A percentile compares a stretch with the other conserved stretches of the same genome.
Evolutionary conservation across 768 basidiomycete species (phyloP).

Genomic region (Gymnopilus junonius): DNA sequence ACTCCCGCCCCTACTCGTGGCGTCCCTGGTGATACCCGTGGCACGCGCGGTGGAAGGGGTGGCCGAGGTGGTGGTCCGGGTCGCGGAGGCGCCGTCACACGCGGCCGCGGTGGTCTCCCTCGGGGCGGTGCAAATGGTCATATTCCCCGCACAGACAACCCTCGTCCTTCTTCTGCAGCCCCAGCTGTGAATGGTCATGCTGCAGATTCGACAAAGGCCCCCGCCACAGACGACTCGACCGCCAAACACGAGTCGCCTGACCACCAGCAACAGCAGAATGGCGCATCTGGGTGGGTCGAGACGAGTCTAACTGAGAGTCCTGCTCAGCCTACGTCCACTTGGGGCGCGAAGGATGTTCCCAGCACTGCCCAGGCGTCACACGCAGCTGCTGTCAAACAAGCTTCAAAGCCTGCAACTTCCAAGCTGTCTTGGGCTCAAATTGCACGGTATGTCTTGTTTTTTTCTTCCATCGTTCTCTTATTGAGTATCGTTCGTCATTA

Average conservation of each 20-base stretch:
- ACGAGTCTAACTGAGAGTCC: slow-evolving; percentile 36
- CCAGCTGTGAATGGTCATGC: slow-evolving; percentile 27
- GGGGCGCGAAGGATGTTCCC: slow-evolving; percentile 39
- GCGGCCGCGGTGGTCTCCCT: slow-evolving; percentile 54
- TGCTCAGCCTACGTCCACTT: slow-evolving; percentile 30
- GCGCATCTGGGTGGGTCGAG: slow-evolving; percentile 36
- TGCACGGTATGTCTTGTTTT: slow-evolving; percentile 59
- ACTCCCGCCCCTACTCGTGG: slow-evolving; percentile 45
- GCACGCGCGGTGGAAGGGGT: slow-evolving; percentile 62
- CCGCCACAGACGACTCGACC: slow-evolving; percentile 28
- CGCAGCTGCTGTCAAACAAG: slow-evolving; percentile 34
- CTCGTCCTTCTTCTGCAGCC: slow-evolving; percentile 16
- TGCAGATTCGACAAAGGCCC: slow-evolving; percentile 20
- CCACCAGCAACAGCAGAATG: slow-evolving; percentile 38
- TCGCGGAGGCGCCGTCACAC: slow-evolving; percentile 52
- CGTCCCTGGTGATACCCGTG: slow-evolving; percentile 57
- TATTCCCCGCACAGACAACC: slow-evolving; percentile 33
- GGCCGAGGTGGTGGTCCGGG: slow-evolving; percentile 61
- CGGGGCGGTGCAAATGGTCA: slow-evolving; percentile 49
- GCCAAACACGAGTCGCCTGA: slow-evolving; percentile 28
- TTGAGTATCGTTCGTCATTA: slow-evolving; percentile 28
- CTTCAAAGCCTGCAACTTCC: slow-evolving; percentile 68
- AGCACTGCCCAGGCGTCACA: slow-evolving; percentile 35
- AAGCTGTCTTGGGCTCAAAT: slow-evolving; percentile 89
- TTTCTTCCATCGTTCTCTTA: slow-evolving; percentile 6